phyloP scores from a whole-genome alignment of 139 green algal genomes.

The Deuterostichococcus epilithicus region DNA sequence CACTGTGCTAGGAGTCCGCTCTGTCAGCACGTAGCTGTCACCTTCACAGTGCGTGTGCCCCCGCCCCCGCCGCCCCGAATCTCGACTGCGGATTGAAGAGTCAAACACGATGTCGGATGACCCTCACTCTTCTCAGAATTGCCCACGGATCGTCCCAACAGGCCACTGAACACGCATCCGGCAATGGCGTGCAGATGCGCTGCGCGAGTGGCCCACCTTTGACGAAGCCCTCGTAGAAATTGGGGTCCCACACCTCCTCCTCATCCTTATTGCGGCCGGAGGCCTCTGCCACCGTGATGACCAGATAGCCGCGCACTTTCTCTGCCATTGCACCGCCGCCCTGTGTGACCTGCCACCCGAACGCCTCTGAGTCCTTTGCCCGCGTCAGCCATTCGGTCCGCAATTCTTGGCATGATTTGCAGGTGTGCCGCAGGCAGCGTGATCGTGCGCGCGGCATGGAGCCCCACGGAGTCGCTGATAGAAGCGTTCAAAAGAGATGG shows the following conservation, averaged over 20 bases:
- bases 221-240: conserved; percentile 63
- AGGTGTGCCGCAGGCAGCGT: too few relatives aligned
- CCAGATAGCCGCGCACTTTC: conserved; percentile 46
- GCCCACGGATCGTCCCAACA: not conserved
- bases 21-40: not conserved
- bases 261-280: conserved; percentile 64
- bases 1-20: too few relatives aligned
- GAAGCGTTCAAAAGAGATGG: too few relatives aligned
- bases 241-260: conserved; percentile 58
- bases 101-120: too few relatives aligned
- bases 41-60: not conserved
- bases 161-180: not conserved
- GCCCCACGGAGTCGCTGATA: too few relatives aligned
- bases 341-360: not conserved
- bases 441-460: too few relatives aligned
- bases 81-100: too few relatives aligned
- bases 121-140: too few relatives aligned
- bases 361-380: not conserved
- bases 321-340: conserved; percentile 5
- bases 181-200: not conserved
- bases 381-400: too few relatives aligned
- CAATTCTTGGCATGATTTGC: too few relatives aligned
- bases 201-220: conserved; percentile 42
- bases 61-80: conserved; percentile 48
- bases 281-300: conserved; percentile 55